A percentile compares a stretch with the other conserved stretches of the same genome.
Conservation (phyloP, 495 filamentous ascomycete genomes). For the Darksidea phi region DNA sequence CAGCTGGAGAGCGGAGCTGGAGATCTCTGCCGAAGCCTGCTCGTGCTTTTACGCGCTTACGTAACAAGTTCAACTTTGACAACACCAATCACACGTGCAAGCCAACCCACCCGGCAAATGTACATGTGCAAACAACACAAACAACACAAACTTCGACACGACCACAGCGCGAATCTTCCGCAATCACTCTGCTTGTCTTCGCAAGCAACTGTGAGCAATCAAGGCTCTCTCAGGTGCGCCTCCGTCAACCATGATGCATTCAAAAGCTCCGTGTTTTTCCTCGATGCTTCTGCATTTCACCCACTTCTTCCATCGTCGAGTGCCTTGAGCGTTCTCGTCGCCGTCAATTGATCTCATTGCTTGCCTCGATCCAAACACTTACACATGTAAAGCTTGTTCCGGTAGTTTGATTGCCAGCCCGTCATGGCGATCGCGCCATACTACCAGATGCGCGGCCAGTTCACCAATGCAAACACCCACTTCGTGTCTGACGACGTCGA, state of each 20-base stretch:
- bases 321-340: slow-evolving; percentile 13
- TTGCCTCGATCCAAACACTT: slow-evolving; percentile 13
- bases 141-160: slow-evolving; percentile 26
- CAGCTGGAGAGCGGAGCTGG: no score
- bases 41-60: no score
- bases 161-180: slow-evolving; percentile 2
- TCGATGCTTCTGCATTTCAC: not conserved
- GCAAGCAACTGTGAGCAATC: slow-evolving; percentile 30
- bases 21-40: no score
- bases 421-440: slow-evolving; percentile 34
- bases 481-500: slow-evolving; percentile 17
- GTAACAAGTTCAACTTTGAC: no score
- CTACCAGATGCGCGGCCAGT: slow-evolving; percentile 32
- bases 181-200: slow-evolving; percentile 15
- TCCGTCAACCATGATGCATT: slow-evolving; percentile 17
- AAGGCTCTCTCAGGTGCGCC: slow-evolving; percentile 23
- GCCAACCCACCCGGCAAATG: not conserved
- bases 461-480: slow-evolving; percentile 26
- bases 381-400: slow-evolving; percentile 4
- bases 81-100: slow-evolving; percentile 18
- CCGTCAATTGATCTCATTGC: not conserved
- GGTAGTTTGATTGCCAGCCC: not conserved
- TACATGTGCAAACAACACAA: slow-evolving; percentile 9
- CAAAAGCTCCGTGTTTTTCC: slow-evolving; percentile 14
- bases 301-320: slow-evolving; percentile 1